A percentile compares a stretch with the other conserved stretches of the same genome.
Evolutionary conservation across 73 alveolate species (phyloP).

Genomic region (Symbiodinium natans): DNA sequence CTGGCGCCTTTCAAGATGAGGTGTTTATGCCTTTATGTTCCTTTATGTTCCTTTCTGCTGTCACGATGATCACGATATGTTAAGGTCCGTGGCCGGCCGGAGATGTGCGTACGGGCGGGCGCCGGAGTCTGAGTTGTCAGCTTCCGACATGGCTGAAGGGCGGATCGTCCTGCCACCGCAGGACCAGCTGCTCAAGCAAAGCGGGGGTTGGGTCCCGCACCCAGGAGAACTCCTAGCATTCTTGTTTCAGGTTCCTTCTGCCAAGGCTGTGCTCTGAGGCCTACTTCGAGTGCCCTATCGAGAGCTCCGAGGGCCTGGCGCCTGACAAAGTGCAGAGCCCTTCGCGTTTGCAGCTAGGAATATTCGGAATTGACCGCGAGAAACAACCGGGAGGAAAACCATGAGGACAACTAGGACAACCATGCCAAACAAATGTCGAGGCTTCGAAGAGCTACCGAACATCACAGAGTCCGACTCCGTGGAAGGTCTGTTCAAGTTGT

Average conservation of each 20-base stretch:
- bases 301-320: slow-evolving; percentile 38
- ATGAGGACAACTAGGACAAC: too few relatives aligned
- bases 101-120: slow-evolving; percentile 53
- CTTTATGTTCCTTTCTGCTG: too few relatives aligned
- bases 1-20: too few relatives aligned
- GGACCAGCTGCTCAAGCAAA: slow-evolving; percentile 85
- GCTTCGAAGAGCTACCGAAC: slow-evolving; percentile 29
- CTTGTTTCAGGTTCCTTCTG: too few relatives aligned
- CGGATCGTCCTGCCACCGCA: background rate
- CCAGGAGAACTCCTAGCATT: background rate
- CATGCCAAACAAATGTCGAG: background rate
- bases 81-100: slow-evolving; percentile 60
- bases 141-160: background rate
- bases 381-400: too few relatives aligned
- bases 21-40: too few relatives aligned
- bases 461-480: background rate
- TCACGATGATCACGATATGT: too few relatives aligned
- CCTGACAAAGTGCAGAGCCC: too few relatives aligned
- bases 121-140: background rate
- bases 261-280: background rate
- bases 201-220: slow-evolving; percentile 48
- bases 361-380: background rate
- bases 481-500: slow-evolving; percentile 28
- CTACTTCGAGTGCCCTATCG: slow-evolving; percentile 35
- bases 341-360: background rate